Percentiles rank a stretch among this genome's conserved stretches.
These are phyloP conservation scores for Scutellaria barbata DNA, from an alignment of 257 asterid species.

Conservation along the genomic window DNA sequence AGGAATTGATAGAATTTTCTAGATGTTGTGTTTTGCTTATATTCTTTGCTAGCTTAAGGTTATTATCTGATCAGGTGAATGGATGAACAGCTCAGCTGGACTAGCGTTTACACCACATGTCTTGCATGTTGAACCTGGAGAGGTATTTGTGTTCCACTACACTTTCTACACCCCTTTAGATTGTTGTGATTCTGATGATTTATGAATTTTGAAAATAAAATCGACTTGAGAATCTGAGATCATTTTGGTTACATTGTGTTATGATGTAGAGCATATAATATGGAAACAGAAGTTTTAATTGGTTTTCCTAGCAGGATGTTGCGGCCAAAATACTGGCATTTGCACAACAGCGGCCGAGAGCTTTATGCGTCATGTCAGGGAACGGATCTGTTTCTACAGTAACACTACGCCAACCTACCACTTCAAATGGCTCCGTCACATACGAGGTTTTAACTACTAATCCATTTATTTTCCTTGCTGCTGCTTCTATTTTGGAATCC, in stretches of 20 bases:
- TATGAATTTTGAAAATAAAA: no score
- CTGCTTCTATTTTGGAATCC: slow-evolving; percentile 9
- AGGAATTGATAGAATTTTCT: background rate
- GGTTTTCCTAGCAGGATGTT: slow-evolving; percentile 57
- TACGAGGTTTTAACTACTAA: slow-evolving; percentile 61
- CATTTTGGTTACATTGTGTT: slow-evolving; percentile 8
- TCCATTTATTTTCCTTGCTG: background rate
- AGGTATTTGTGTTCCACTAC: slow-evolving; percentile 57
- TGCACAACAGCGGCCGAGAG: slow-evolving; percentile 87
- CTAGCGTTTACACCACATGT: slow-evolving; percentile 95
- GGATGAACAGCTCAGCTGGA: slow-evolving; percentile 99
- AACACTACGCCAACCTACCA: slow-evolving; percentile 68
- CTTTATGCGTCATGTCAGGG: slow-evolving; percentile 82
- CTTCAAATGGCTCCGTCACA: slow-evolving; percentile 62
- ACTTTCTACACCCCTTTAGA: no score
- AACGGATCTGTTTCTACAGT: slow-evolving; percentile 73
- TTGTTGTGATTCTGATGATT: no score
- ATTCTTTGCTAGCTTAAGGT: slow-evolving; percentile 2
- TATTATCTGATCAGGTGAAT: slow-evolving; percentile 66
- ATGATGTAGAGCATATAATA: slow-evolving; percentile 1
- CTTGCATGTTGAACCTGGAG: slow-evolving; percentile 69
- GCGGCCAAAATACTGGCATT: slow-evolving; percentile 78
- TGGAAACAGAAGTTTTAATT: slow-evolving; percentile 15
- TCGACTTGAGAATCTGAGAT: no score
- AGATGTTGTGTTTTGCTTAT: background rate